Evolutionary conservation across 2,329 filamentous ascomycete species (phyloP).

Genomic region (Pseudogymnoascus sp.): DNA sequence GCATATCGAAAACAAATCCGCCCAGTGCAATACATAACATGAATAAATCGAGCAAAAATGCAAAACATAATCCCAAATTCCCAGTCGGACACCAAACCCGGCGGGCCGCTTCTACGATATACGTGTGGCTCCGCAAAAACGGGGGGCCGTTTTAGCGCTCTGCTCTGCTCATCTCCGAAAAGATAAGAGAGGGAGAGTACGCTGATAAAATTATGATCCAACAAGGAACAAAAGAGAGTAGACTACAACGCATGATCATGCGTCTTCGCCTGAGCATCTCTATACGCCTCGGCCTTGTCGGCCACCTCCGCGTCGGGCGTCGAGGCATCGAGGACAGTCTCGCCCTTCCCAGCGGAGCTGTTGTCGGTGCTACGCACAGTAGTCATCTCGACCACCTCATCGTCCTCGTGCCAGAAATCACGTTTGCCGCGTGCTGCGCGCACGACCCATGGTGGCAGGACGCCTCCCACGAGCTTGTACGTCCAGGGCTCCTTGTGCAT

Average conservation of each 20-base stretch:
- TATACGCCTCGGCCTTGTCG: neutral
- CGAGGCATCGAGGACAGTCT: neutral
- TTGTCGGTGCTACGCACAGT: neutral
- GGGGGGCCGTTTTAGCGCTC: neutral
- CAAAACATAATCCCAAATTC: neutral
- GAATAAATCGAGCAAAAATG: neutral
- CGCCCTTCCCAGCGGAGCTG: neutral
- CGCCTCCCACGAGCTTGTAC: constrained; percentile 63
- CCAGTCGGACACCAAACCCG: constrained; percentile 4
- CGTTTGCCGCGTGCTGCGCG: constrained; percentile 58
- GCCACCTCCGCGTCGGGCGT: neutral
- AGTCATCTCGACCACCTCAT: constrained; percentile 12
- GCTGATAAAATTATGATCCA: neutral
- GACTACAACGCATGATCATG: neutral
- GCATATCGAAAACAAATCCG: neutral
- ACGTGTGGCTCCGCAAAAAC: constrained; percentile 7
- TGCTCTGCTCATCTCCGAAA: neutral
- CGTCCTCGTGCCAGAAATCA: constrained; percentile 57
- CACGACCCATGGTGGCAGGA: constrained; percentile 65
- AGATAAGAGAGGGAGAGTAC: neutral
- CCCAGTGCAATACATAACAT: neutral
- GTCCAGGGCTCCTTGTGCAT: constrained; percentile 73
- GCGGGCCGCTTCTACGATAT: constrained; percentile 2
- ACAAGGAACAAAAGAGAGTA: neutral
- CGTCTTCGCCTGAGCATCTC: neutral